Conservation (phyloP, 805 yeast species). For the Metschnikowia anglica region DNA sequence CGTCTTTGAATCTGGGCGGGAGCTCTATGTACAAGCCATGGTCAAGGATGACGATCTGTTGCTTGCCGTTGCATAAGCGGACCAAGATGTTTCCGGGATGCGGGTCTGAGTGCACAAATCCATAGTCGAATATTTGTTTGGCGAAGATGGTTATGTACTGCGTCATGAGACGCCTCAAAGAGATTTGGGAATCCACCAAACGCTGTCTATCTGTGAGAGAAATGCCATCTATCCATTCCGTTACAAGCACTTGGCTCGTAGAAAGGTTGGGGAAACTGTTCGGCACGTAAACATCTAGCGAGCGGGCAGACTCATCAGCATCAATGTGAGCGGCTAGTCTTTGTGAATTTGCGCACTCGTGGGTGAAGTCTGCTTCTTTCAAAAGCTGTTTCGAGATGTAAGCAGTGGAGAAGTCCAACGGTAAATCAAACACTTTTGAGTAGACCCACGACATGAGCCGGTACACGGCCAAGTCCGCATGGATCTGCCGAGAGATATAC, state of each 20-base stretch:
- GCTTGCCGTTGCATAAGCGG: conserved; percentile 40
- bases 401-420: conserved; percentile 53
- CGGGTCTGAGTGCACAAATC: conserved; percentile 71
- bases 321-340: conserved; percentile 38
- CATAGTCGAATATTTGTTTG: conserved; percentile 63
- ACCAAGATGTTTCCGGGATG: conserved; percentile 79
- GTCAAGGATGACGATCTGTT: conserved; percentile 66
- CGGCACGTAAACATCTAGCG: conserved; percentile 56
- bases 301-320: conserved; percentile 40
- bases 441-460: conserved; percentile 50
- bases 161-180: conserved; percentile 44
- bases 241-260: conserved; percentile 52
- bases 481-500: conserved; percentile 58
- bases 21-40: conserved; percentile 70
- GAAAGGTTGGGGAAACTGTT: conserved; percentile 45
- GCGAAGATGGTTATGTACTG: conserved; percentile 53
- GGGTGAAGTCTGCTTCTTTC: conserved; percentile 60
- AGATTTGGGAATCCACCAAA: conserved; percentile 40
- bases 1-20: conserved; percentile 47
- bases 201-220: conserved; percentile 48
- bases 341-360: conserved; percentile 55
- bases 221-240: conserved; percentile 79
- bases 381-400: conserved; percentile 57
- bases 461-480: conserved; percentile 62
- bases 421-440: conserved; percentile 61